Evolutionary conservation across 2,329 filamentous ascomycete genomes (phyloP), one percentile per base, ranked within the genome.

Genomic region (Alternaria dauci): DNA sequence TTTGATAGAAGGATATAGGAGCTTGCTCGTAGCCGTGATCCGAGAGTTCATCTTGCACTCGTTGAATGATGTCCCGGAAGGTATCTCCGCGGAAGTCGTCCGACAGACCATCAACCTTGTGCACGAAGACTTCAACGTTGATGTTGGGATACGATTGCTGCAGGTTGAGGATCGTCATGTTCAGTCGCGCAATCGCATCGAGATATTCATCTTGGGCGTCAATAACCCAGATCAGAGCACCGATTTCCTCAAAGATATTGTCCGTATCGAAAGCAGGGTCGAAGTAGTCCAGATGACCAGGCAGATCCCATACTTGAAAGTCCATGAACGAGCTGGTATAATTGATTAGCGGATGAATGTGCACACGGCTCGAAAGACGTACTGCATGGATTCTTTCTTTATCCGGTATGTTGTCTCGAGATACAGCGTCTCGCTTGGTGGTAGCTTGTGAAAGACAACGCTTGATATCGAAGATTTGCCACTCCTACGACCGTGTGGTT

Each of bases 401-500:
- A 98, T 96, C 32, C 92, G 87, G 9, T 93, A 94, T 4, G 95
- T 99, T 0, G 95, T 96, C 78, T 98, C 95, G 18, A 99, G 86
- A 73, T 97, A 99, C 16, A 99, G 82, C 0, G 95, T 98, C 81
- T 99, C 96, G 70, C 92, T 96, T 2, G 95, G 94, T 3, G 94
- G 93, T 75, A 98, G 89, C 78, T 99, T 99, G 80, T 98, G 94
- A 74, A 99, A 98, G n/a, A 99, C 94, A 48, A 99, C 96, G 74
- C 93, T 98, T 26, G 94, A 95, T 76, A 99, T 98, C 6, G 95
- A 99, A 0, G 95, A 98, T 78, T 99, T 99, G 62, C 95, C 95
- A 76, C 94, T 97, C 82, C 95, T 99, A 68, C 30, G 39, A 55
- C 66, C n/a, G 16, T 23, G 60, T 34, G 30, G 60, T 73, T 55